Evolutionary conservation across 208 protist genomes (phyloP).

Genomic region (Crithidia mellificae): DNA sequence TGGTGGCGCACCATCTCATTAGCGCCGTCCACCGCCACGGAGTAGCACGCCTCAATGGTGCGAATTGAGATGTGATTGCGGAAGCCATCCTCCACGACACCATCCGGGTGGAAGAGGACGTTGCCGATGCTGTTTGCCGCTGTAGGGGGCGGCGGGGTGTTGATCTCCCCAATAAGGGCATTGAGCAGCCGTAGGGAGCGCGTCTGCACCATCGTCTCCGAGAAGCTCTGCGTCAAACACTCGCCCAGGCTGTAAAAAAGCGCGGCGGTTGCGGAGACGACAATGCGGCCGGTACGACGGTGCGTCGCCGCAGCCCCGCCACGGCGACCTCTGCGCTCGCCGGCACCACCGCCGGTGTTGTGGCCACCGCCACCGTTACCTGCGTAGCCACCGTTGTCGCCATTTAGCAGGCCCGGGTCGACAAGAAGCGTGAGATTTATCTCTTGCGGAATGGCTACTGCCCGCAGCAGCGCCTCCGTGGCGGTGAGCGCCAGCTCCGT

Average conservation of each 20-base stretch:
- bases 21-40: conserved; percentile 33
- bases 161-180: conserved; percentile 19
- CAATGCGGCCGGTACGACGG: conserved; percentile 17
- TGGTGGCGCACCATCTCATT: conserved; percentile 40
- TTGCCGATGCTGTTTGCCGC: background rate
- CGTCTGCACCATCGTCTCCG: conserved; percentile 42
- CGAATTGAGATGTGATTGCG: conserved; percentile 39
- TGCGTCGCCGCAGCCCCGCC: background rate
- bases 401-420: conserved; percentile 18
- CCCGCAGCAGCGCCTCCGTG: conserved; percentile 49
- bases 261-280: conserved; percentile 4
- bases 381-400: background rate
- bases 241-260: conserved; percentile 50
- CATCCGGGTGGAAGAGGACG: conserved; percentile 6
- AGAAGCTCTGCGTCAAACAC: conserved; percentile 38
- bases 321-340: conserved; percentile 2
- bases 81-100: conserved; percentile 31
- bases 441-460: conserved; percentile 25
- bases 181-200: conserved; percentile 45
- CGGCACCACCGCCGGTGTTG: background rate
- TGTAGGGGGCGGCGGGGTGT: background rate
- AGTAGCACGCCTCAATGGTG: conserved; percentile 54
- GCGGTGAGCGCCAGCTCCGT: conserved; percentile 38
- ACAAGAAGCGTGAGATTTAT: conserved; percentile 39
- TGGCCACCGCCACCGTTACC: background rate